Evolutionary conservation across 2,329 filamentous ascomycete genomes (phyloP).

Genomic region (Claviceps sp.): DNA sequence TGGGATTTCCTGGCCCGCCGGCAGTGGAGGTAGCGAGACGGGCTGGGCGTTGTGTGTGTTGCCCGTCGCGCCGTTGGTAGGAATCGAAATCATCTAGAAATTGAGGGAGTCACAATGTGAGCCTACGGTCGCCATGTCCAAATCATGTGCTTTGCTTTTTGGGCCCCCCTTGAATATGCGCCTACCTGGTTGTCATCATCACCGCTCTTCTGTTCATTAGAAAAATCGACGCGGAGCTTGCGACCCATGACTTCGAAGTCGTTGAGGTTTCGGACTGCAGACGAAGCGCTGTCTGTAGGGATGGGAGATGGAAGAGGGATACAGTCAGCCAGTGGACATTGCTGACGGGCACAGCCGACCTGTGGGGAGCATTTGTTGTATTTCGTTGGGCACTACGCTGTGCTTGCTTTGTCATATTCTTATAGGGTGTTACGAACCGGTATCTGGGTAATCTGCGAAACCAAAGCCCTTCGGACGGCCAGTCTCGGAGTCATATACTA

Average conservation of each 20-base stretch:
- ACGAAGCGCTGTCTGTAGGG: slow-evolving; percentile 59
- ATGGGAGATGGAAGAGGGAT: not conserved
- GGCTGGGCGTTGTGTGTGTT: slow-evolving; percentile 20
- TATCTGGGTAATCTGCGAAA: slow-evolving; percentile 89
- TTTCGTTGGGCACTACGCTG: not conserved
- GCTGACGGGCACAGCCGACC: too few species aligned
- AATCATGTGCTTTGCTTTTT: not conserved
- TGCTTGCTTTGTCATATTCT: not conserved
- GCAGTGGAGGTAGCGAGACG: slow-evolving; percentile 62
- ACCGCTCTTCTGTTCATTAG: slow-evolving; percentile 73
- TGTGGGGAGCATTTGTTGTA: too few species aligned
- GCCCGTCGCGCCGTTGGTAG: slow-evolving; percentile 21
- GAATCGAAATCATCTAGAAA: slow-evolving; percentile 10
- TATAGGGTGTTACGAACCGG: slow-evolving; percentile 40
- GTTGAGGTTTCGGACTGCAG: slow-evolving; percentile 88
- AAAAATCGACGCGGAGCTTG: slow-evolving; percentile 90
- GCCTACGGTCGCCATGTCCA: not conserved
- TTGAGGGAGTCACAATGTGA: not conserved
- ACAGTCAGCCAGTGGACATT: slow-evolving; percentile 6
- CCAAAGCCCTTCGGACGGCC: slow-evolving; percentile 93
- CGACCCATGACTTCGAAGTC: slow-evolving; percentile 91
- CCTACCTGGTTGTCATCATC: slow-evolving; percentile 31
- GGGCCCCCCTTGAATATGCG: not conserved
- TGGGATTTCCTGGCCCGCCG: slow-evolving; percentile 71
- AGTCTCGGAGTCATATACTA: slow-evolving; percentile 92